Evolutionary conservation across 257 asterid species (phyloP), one percentile per base, ranked within the genome.

Genomic region (Petunia secreta): DNA sequence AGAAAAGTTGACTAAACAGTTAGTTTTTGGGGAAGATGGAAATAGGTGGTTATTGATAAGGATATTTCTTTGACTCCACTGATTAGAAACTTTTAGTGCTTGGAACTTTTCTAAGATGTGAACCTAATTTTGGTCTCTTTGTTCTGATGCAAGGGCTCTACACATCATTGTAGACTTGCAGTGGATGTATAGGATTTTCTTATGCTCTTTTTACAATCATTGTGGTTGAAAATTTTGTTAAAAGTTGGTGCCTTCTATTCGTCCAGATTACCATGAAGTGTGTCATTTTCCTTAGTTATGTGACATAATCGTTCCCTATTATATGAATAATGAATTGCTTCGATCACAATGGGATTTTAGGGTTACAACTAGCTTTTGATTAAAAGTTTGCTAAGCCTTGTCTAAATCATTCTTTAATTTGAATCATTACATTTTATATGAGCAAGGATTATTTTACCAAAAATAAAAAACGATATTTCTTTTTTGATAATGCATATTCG

Each of bases 61-160:
- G 67, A 81, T 82, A 44, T 60, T 6, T 15, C 6, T 82, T 78
- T 62, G 64, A 44, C 44, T 54, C 48, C 58, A 76, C 58, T 38
- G 0, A 46, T 60, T 85, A 10, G 77, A 83, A 83, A 78, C 63
- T 25, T 68, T 66, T 36, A 78, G 83, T 64, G 48, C 46, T 44
- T 73, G 83, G 81, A 50, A 55, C 77, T 66, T 78, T 85, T 63
- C 16, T 39, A 46, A 53, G 81, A 76, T 53, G 77, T 71, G 77
- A 71, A 71, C 44, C 77, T 48, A 48, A 48, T 10, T 69, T 44
- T 75, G 85, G 69, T 82, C 78, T 80, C 77, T 25, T 71, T 71
- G 60, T 48, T 71, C 77, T 46, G 77, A 71, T 71, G 77, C 77
- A 71, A 71, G 44, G 77, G 58, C n/a, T 74, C 73, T 9, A 40